Conservation (phyloP, 305 asterid species). For the Solanum hybrid region DNA sequence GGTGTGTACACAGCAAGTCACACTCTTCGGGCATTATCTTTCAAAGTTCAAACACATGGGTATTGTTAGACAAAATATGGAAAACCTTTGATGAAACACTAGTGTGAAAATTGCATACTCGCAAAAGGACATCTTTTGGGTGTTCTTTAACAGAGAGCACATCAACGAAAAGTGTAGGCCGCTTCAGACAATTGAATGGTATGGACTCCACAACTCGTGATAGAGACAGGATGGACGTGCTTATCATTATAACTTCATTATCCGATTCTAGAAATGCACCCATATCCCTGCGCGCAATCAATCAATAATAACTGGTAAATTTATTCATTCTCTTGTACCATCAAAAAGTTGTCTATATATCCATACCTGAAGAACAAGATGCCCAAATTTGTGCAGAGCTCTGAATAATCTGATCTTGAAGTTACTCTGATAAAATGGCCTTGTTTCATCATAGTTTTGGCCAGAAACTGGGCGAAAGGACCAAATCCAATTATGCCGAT, state of each 20-base stretch:
- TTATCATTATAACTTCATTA: slow-evolving; percentile 52
- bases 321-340: not conserved
- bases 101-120: slow-evolving; percentile 25
- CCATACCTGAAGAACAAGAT: slow-evolving; percentile 54
- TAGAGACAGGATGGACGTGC: slow-evolving; percentile 71
- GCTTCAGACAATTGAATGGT: slow-evolving; percentile 37
- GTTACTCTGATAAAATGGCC: slow-evolving; percentile 59
- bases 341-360: not conserved
- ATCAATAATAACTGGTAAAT: not conserved
- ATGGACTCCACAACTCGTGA: slow-evolving; percentile 54
- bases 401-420: slow-evolving; percentile 72
- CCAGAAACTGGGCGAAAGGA: slow-evolving; percentile 68
- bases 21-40: slow-evolving; percentile 66
- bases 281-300: slow-evolving; percentile 35
- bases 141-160: slow-evolving; percentile 81
- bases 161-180: slow-evolving; percentile 62
- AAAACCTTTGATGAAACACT: not conserved
- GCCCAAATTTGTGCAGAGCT: slow-evolving; percentile 44
- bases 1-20: slow-evolving; percentile 85
- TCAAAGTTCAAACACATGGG: not conserved
- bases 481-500: slow-evolving; percentile 80
- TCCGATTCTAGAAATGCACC: slow-evolving; percentile 44
- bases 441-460: slow-evolving; percentile 52
- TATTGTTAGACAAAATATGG: not conserved
- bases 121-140: slow-evolving; percentile 60